These are phyloP conservation scores for Wickerhamomyces pijperi DNA, from an alignment of 805 yeast genomes.

Conservation along the genomic window DNA sequence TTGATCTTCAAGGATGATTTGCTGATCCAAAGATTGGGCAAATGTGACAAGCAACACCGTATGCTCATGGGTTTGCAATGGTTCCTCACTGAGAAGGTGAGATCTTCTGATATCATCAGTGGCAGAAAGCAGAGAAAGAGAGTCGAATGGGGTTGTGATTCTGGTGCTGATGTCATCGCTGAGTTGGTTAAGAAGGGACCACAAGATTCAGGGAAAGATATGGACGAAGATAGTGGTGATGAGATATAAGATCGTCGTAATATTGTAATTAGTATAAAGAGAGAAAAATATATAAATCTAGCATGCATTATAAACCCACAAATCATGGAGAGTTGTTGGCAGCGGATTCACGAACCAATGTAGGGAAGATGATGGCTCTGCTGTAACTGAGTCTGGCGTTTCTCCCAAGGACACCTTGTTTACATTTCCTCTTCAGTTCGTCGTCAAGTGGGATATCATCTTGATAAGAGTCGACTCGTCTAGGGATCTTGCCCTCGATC, in stretches of 20 bases:
- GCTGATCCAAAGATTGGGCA: conserved; percentile 37
- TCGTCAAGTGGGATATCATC: too few relatives aligned
- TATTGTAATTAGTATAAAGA: too few relatives aligned
- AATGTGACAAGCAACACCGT: conserved; percentile 46
- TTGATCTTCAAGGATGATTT: conserved; percentile 34
- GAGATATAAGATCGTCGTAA: background rate
- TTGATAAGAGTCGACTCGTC: too few relatives aligned
- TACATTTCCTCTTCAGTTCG: background rate
- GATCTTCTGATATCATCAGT: conserved; percentile 33
- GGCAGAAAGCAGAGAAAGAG: conserved; percentile 46
- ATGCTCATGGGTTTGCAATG: conserved; percentile 58
- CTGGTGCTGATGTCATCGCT: conserved; percentile 41
- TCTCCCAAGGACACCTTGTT: background rate
- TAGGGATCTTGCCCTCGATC: too few relatives aligned
- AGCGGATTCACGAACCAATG: too few relatives aligned
- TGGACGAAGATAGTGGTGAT: background rate
- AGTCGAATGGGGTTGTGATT: conserved; percentile 56
- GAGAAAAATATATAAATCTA: too few relatives aligned
- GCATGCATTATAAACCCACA: too few relatives aligned
- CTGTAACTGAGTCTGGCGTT: background rate
- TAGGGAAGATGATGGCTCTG: background rate
- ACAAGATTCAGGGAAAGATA: too few relatives aligned
- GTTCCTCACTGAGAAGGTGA: conserved; percentile 39
- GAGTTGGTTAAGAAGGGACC: conserved; percentile 23
- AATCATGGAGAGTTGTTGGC: too few relatives aligned